A percentile compares a stretch with the other conserved stretches of the same genome.
These are phyloP conservation scores for Myxozyma vanderwaltii DNA, from an alignment of 805 yeast species.

Conservation along the genomic window DNA sequence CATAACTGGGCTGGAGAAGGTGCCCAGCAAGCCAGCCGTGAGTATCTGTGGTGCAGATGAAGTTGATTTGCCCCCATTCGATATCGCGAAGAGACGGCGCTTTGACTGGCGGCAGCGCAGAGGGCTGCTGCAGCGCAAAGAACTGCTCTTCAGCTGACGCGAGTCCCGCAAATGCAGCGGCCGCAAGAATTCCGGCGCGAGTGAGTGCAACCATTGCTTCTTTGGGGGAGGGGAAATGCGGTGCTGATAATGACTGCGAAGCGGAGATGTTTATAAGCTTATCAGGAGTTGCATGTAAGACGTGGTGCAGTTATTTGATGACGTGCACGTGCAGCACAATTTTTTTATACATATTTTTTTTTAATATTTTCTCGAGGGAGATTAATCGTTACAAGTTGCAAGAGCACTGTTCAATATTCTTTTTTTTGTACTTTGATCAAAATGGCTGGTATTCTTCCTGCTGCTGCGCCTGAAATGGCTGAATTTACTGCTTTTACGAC, in stretches of 20 bases:
- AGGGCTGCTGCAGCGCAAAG: conserved; percentile 39
- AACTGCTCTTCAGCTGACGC: conserved; percentile 12
- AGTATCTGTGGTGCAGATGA: conserved; percentile 93
- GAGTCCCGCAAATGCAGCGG: not conserved
- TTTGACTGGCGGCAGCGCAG: conserved; percentile 43
- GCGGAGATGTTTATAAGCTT: no score
- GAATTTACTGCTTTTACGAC: conserved; percentile 13
- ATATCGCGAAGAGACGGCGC: conserved; percentile 54
- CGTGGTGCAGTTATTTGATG: not conserved
- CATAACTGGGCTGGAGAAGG: conserved; percentile 69
- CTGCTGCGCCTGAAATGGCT: conserved; percentile 16
- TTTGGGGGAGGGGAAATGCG: no score
- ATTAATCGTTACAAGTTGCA: no score
- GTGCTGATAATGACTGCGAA: no score
- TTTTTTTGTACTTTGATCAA: no score
- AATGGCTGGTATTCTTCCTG: conserved; percentile 18
- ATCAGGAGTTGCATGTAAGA: no score
- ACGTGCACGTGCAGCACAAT: not conserved
- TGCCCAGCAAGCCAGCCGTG: conserved; percentile 97
- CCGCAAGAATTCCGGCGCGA: not conserved
- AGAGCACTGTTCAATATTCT: no score
- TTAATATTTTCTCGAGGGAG: no score
- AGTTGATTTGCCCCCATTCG: conserved; percentile 72
- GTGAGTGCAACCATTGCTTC: not conserved
- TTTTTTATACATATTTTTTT: no score